Evolutionary conservation across 805 yeast species (phyloP), one percentile per base, ranked within the genome.

Genomic region (Cyberlindnera saturnus): DNA sequence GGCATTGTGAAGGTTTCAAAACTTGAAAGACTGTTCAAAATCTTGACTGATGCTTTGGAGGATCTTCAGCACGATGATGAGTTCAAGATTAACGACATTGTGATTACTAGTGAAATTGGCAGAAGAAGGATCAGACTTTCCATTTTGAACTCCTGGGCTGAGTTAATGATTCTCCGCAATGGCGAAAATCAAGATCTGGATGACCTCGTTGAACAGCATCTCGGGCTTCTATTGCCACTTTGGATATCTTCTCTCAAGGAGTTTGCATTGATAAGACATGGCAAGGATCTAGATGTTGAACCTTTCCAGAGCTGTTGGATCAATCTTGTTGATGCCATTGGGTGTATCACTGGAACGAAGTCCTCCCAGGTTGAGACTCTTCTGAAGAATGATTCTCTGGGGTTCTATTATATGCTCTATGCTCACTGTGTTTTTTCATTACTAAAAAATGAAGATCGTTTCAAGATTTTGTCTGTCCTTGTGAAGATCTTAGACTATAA

Each of bases 371-470:
- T 84, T 16, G 60, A 66, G 6, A 64, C 68, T 2, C 68, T 77
- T 31, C 60, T 86, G 36, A 73, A 70, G 5, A 79, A 73, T 10
- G 89, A 82, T 47, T 66, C 77, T 1, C 69, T 74, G 5, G 78
- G 77, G 47, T 85, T 89, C 51, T 81, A 85, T 62, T 85, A 87
- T 57, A 82, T 89, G 28, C 61, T 90, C 33, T 86, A 84, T 64
- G 86, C 96, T 10, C 85, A 86, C 51, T 87, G 96, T 59, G 71
- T 89, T 38, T 95, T 86, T 52, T 76, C 83, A 0, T 68, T 89
- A 47, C 73, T 83, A 38, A 74, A 73, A 39, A 53, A 52, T 35
- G 47, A 49, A 1, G 39, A 55, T 11, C 60, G 65, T 18, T 44
- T 56, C 28, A 56, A 62, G 28, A 74, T 81, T 3, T 55, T 74